phyloP scores from a whole-genome alignment of 1,284 basidiomycete genomes.

The Crucibulum parvulum region DNA sequence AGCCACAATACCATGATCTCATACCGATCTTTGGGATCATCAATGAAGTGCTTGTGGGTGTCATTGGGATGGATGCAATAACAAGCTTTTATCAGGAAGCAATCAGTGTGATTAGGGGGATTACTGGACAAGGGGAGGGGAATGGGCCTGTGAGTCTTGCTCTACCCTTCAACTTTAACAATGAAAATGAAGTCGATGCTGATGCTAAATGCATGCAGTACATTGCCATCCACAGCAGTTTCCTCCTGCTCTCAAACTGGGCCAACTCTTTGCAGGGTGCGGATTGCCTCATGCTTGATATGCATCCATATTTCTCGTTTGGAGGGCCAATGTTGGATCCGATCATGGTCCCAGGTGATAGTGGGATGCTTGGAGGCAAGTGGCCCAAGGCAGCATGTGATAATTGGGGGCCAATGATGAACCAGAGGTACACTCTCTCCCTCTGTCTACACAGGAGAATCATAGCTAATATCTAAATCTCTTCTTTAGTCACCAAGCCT shows the following conservation, averaged over 20 bases:
- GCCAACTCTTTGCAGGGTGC: constrained; percentile 73
- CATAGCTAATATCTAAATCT: constrained; percentile 71
- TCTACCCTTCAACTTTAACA: background rate
- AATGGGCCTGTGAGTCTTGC: constrained; percentile 1
- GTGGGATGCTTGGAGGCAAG: constrained; percentile 48
- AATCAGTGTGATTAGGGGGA: constrained; percentile 77
- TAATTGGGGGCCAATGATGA: constrained; percentile 60
- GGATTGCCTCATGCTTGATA: constrained; percentile 83
- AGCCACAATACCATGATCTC: constrained; percentile 65
- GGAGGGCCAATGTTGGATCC: constrained; percentile 46
- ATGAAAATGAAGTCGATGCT: constrained; percentile 70
- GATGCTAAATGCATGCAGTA: constrained; percentile 54
- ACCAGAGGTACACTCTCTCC: constrained; percentile 38
- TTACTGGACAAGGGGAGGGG: constrained; percentile 62
- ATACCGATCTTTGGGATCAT: constrained; percentile 79
- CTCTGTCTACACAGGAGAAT: constrained; percentile 75
- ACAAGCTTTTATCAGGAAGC: constrained; percentile 73
- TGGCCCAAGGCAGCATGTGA: constrained; percentile 65
- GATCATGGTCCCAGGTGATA: constrained; percentile 37
- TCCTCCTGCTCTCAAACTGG: constrained; percentile 86
- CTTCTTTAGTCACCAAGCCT: too few relatives aligned
- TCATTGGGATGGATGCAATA: constrained; percentile 60
- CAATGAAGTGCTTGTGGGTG: constrained; percentile 67
- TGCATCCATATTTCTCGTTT: constrained; percentile 81
- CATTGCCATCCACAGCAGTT: constrained; percentile 87